A percentile compares a stretch with the other conserved stretches of the same genome.
Conservation (phyloP, 2,329 filamentous ascomycete genomes). For the Harringtonia aguacate region DNA sequence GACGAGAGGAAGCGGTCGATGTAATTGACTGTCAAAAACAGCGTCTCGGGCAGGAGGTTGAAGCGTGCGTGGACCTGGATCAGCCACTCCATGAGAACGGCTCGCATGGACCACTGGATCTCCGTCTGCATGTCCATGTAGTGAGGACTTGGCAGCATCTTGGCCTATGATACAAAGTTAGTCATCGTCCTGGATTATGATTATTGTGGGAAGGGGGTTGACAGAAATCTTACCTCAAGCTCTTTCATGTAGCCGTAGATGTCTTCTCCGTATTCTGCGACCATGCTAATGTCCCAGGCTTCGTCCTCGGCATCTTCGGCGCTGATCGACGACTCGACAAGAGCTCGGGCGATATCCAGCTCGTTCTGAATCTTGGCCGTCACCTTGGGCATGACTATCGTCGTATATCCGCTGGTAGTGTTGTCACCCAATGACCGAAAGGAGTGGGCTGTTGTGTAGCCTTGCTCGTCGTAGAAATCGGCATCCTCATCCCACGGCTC, state of each 20-base stretch:
- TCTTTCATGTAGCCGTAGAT: constrained; percentile 89
- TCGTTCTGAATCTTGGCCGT: constrained; percentile 62
- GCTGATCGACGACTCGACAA: constrained; percentile 56
- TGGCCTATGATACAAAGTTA: constrained; percentile 11
- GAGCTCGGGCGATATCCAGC: constrained; percentile 51
- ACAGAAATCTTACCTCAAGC: constrained; percentile 56
- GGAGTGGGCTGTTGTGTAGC: constrained; percentile 68
- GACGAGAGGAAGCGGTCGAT: constrained; percentile 91
- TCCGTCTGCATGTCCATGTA: constrained; percentile 98
- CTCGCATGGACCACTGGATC: constrained; percentile 98
- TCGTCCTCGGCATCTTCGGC: constrained; percentile 79
- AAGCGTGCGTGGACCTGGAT: constrained; percentile 94
- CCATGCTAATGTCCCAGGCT: constrained; percentile 91
- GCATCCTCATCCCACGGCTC: constrained; percentile 76
- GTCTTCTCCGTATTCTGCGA: constrained; percentile 90
- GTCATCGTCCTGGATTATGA: neutral
- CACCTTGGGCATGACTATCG: constrained; percentile 60
- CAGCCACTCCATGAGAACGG: constrained; percentile 95
- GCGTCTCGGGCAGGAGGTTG: constrained; percentile 79
- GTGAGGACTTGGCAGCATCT: constrained; percentile 67
- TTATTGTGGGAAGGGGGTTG: neutral
- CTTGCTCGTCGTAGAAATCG: constrained; percentile 55
- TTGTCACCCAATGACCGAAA: constrained; percentile 61
- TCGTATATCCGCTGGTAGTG: constrained; percentile 39
- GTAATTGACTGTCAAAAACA: constrained; percentile 93